Base-by-base conservation (phyloP, 2,329 filamentous ascomycete species). In the Aspergillus awamori region DNA sequence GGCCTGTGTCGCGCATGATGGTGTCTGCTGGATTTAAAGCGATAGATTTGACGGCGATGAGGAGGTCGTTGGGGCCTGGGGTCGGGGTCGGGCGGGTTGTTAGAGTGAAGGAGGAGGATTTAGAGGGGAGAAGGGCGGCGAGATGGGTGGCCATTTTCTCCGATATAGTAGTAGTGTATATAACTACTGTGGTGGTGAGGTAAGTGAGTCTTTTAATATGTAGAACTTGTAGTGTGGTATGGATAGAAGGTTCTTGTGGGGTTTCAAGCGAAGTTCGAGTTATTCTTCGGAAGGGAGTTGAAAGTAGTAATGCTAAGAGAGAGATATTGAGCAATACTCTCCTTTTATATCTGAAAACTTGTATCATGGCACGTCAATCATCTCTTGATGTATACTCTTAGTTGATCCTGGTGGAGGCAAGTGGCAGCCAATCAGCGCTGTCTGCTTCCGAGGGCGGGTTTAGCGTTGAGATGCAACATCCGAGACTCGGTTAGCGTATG, bases 11-110 rank as follows among this genome's bases (percentile, higher is more conserved):
- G n/a, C 79, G 81, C 72, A 80, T 78, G 49, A 72, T 49, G 54
- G 20, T 59, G 60, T 84, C 82, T 54, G 81, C 74, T 2, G 82
- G 81, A 62, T 84, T 84, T 39, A 84, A 69, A 13, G 81, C 82
- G 5, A 83, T 69, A 3, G 81, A 79, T 54, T 81, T 80, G 65
- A 83, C 77, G 1, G 69, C 76, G 57, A 84, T 71, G 24, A 84
- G 80, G 55, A 84, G 71, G 47, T 84, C 81, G 30, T 66, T 68
- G 17, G 79, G 78, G 0, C 81, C 80, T 45, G 82, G 79, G 7
- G 77, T 77, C 4, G 80, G 81, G 0, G 81, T 83, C 0, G 70
- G 63, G 3, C 80, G 79, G 11, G 70, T 26, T 2, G 33, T 58
- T 72, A 73, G 43, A 82, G 13, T 59, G 74, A 52, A 28, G 82